These are phyloP conservation scores for Handroanthus guayacan DNA, from an alignment of 257 asterid genomes.

Conservation along the genomic window DNA sequence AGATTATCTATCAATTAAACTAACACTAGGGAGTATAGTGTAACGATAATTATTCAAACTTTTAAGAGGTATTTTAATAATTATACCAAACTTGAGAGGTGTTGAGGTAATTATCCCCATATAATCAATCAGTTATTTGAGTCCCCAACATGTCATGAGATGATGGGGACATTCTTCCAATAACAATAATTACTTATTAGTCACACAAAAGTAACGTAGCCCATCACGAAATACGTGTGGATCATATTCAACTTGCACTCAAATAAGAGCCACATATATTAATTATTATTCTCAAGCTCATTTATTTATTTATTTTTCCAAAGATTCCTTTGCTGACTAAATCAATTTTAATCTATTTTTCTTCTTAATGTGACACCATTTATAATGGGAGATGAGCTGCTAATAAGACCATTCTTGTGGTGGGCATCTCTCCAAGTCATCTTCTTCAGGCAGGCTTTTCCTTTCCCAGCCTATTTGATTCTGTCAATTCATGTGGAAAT, in stretches of 20 bases:
- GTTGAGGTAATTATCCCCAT: no score
- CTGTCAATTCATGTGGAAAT: constrained; percentile 20
- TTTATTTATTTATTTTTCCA: no score
- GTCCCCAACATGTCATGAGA: not conserved
- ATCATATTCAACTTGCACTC: constrained; percentile 21
- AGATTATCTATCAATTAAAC: no score
- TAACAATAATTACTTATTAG: constrained; percentile 14
- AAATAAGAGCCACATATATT: no score
- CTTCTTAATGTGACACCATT: no score
- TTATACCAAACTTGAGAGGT: no score
- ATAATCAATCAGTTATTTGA: no score
- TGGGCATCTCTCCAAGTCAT: constrained; percentile 35
- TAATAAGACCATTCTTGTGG: constrained; percentile 58
- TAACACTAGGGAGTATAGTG: no score
- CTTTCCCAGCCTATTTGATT: not conserved
- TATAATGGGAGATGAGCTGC: not conserved
- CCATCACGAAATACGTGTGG: not conserved
- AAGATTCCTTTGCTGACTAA: not conserved
- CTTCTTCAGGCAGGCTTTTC: not conserved
- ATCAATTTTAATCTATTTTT: constrained; percentile 1
- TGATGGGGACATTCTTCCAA: constrained; percentile 18
- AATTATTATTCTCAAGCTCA: no score
- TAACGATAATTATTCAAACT: no score
- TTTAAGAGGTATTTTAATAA: no score
- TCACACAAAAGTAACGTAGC: not conserved